A percentile compares a stretch with the other conserved stretches of the same genome.
Evolutionary conservation across 192 early-diverging fungal genomes (phyloP).

Genomic region (Spizellomyces punctatus): DNA sequence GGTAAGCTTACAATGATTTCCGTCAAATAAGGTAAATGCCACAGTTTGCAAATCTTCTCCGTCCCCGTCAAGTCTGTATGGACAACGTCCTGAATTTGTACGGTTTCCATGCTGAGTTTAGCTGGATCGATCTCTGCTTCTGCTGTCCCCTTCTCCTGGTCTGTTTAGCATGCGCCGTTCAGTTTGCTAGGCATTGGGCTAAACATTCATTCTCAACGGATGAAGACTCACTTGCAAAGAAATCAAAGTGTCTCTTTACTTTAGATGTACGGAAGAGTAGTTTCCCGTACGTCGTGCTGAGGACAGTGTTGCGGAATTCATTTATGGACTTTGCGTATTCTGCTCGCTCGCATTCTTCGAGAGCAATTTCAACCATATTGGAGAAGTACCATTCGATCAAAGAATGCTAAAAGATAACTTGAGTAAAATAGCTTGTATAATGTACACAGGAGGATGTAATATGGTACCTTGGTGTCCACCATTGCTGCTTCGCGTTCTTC

Average conservation of each 20-base stretch:
- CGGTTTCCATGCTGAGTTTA: slow-evolving; percentile 36
- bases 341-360: slow-evolving; percentile 52
- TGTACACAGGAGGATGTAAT: no score
- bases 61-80: slow-evolving; percentile 17
- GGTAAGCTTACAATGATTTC: slow-evolving; percentile 44
- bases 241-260: slow-evolving; percentile 43
- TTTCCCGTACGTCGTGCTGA: slow-evolving; percentile 32
- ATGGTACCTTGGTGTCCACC: slow-evolving; percentile 20
- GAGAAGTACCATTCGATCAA: slow-evolving; percentile 51
- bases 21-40: slow-evolving; percentile 57
- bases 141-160: slow-evolving; percentile 30
- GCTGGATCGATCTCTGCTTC: slow-evolving; percentile 28
- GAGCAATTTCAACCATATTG: slow-evolving; percentile 48
- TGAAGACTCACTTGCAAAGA: slow-evolving; percentile 25
- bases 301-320: slow-evolving; percentile 34
- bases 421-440: neutral
- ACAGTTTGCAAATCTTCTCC: slow-evolving; percentile 44
- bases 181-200: neutral
- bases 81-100: slow-evolving; percentile 49
- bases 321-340: slow-evolving; percentile 48
- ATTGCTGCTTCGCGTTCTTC: slow-evolving; percentile 35
- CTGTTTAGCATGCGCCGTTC: neutral
- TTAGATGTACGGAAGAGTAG: slow-evolving; percentile 47
- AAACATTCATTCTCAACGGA: neutral
- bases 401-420: slow-evolving; percentile 7